phyloP scores from a whole-genome alignment of 306 rosid species.

The Sphenostylis stenocarpa region DNA sequence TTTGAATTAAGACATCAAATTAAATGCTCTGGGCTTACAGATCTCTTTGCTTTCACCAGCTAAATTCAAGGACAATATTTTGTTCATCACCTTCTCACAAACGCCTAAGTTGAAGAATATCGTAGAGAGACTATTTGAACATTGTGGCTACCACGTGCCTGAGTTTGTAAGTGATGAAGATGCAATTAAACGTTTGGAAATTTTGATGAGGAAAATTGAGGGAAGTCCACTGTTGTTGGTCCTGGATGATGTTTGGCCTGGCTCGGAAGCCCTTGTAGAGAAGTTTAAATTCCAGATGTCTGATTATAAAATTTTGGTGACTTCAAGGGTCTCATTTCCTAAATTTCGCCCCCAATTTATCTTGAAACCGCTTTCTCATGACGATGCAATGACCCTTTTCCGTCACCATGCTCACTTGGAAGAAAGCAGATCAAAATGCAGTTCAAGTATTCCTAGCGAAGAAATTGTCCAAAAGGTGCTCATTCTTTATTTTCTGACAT shows the following conservation, averaged over 20 bases:
- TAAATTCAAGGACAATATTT: constrained; percentile 44
- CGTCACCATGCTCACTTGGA: constrained; percentile 38
- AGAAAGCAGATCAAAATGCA: constrained; percentile 6
- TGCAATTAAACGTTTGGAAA: constrained; percentile 19
- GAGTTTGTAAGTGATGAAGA: constrained; percentile 28
- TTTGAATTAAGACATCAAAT: neutral
- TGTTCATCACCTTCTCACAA: constrained; percentile 47
- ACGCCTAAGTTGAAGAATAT: constrained; percentile 44
- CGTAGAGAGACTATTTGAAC: constrained; percentile 36
- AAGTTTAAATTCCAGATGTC: constrained; percentile 38
- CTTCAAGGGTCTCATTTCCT: constrained; percentile 52
- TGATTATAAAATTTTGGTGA: constrained; percentile 59
- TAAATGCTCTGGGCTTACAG: neutral
- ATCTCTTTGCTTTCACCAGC: constrained; percentile 36
- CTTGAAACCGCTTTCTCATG: constrained; percentile 39
- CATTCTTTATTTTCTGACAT: neutral
- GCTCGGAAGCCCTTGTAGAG: constrained; percentile 46
- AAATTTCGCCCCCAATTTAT: constrained; percentile 17
- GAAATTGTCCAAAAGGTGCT: constrained; percentile 45
- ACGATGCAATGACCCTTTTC: constrained; percentile 54
- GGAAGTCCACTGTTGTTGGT: constrained; percentile 47
- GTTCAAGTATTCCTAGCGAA: constrained; percentile 26
- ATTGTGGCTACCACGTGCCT: constrained; percentile 27
- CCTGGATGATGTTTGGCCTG: constrained; percentile 61
- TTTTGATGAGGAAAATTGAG: constrained; percentile 27